These are phyloP conservation scores for Botrytis squamosa DNA, from an alignment of 2,329 filamentous ascomycete genomes.

Conservation along the genomic window DNA sequence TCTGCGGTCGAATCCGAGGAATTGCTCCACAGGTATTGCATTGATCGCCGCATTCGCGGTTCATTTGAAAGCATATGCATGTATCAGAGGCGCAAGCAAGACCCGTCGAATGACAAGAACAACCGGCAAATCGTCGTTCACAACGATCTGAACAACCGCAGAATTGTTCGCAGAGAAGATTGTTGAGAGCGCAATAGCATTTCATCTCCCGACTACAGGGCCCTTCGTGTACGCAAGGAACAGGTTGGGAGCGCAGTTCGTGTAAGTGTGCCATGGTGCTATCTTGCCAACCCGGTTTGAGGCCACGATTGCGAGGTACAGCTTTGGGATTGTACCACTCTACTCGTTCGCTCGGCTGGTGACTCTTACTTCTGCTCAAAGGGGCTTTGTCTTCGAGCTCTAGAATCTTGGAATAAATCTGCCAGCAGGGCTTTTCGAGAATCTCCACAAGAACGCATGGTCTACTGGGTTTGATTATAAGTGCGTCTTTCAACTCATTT, in stretches of 20 bases:
- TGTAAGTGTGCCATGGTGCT: constrained; percentile 31
- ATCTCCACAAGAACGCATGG: constrained; percentile 28
- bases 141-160: constrained; percentile 65
- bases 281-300: constrained; percentile 32
- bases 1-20: constrained; percentile 67
- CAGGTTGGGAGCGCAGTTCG: constrained; percentile 44
- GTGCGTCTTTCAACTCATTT: constrained; percentile 19
- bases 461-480: constrained; percentile 26
- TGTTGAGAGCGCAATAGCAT: constrained; percentile 62
- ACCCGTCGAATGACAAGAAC: constrained; percentile 60
- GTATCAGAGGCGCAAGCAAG: constrained; percentile 57
- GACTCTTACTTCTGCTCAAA: neutral
- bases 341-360: constrained; percentile 20
- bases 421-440: constrained; percentile 33
- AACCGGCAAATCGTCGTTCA: constrained; percentile 64
- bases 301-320: constrained; percentile 20
- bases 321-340: constrained; percentile 37
- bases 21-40: constrained; percentile 69
- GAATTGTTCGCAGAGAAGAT: constrained; percentile 69
- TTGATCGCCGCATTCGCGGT: constrained; percentile 78
- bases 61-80: constrained; percentile 70
- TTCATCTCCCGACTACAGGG: constrained; percentile 52
- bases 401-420: constrained; percentile 30
- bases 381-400: neutral
- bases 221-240: constrained; percentile 65